Percentiles rank a stretch among this genome's conserved stretches.
Conservation (phyloP, 169 alveolate species). For the Cryptosporidium sp. region DNA sequence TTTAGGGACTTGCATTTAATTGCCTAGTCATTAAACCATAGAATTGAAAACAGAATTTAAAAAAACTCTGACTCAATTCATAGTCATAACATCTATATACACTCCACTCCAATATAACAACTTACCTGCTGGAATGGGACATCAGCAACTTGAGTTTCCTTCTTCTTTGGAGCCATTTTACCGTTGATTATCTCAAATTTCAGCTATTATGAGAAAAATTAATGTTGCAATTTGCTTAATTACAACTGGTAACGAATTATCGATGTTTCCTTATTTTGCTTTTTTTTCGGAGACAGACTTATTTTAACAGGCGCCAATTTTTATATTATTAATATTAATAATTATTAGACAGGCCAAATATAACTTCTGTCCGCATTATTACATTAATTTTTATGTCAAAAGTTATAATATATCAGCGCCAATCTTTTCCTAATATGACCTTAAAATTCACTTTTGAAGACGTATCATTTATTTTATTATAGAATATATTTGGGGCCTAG, state of each 20-base stretch:
- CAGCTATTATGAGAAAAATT: neutral
- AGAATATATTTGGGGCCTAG: neutral
- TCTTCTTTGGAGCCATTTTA: conserved; percentile 75
- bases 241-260: conserved; percentile 7
- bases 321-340: neutral
- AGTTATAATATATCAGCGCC: neutral
- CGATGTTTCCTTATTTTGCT: neutral
- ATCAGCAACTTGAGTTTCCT: conserved; percentile 63
- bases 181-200: conserved; percentile 10
- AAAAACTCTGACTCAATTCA: neutral
- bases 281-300: conserved; percentile 49
- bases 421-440: neutral
- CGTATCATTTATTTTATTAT: neutral
- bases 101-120: neutral
- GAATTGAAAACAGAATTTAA: neutral
- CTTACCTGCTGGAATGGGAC: conserved; percentile 77
- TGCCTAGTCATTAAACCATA: neutral
- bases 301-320: conserved; percentile 20
- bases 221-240: neutral
- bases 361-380: neutral
- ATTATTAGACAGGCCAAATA: neutral
- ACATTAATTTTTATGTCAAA: neutral
- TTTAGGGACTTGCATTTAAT: neutral
- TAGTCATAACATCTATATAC: neutral
- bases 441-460: neutral